These are phyloP conservation scores for Blastobotrys capitulatus DNA, from an alignment of 1,139 yeast species.

Conservation along the genomic window DNA sequence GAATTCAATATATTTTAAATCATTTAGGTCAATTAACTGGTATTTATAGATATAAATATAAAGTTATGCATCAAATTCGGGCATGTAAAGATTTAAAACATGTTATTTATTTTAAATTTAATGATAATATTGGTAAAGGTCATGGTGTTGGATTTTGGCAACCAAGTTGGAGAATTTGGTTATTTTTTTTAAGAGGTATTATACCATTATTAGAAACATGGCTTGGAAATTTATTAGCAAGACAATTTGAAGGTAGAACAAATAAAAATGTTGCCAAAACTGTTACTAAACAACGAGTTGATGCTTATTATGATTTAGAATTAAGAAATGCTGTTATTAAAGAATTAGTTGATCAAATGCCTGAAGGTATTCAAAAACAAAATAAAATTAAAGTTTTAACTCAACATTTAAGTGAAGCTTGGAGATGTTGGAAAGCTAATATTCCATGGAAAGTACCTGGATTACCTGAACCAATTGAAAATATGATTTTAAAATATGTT, in stretches of 20 bases:
- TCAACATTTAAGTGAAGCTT: conserved; percentile 94
- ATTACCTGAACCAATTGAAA: conserved; percentile 82
- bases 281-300: conserved; percentile 90
- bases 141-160: conserved; percentile 99
- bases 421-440: conserved; percentile 99
- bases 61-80: conserved; percentile 96
- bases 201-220: conserved; percentile 90
- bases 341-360: conserved; percentile 94
- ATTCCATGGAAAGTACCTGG: conserved; percentile 99
- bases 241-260: conserved; percentile 95
- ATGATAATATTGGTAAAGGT: conserved; percentile 82
- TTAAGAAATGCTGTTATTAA: conserved; percentile 92
- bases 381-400: conserved; percentile 80
- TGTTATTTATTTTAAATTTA: conserved; percentile 78
- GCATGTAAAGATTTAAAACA: conserved; percentile 95
- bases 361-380: conserved; percentile 88
- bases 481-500: conserved; percentile 80
- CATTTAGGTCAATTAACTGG: conserved; percentile 97
- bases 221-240: conserved; percentile 83
- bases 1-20: conserved; percentile 79
- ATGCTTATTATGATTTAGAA: conserved; percentile 91
- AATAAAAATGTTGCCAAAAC: conserved; percentile 91
- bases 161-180: conserved; percentile 98
- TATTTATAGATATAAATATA: conserved; percentile 91
- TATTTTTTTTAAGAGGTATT: conserved; percentile 86